These are phyloP conservation scores for Rhizophora mangle DNA, from an alignment of 345 rosid genomes.

Conservation along the genomic window DNA sequence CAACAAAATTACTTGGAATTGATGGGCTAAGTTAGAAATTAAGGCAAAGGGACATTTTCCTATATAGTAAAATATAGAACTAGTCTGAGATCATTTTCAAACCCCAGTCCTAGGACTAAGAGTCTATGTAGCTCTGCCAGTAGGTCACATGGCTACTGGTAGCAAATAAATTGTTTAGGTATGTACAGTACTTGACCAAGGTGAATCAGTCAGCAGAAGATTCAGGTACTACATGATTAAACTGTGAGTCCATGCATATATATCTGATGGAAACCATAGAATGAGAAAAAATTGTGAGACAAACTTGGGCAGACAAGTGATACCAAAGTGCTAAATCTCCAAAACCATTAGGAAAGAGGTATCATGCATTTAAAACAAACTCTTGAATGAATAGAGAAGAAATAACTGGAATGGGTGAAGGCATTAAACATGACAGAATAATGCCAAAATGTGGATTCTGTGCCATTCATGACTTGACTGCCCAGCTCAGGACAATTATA, in stretches of 20 bases:
- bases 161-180: too few species aligned
- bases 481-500: too few species aligned
- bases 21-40: not conserved
- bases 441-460: not conserved
- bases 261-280: not conserved
- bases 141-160: too few species aligned
- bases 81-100: not conserved
- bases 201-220: not conserved
- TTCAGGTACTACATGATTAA: not conserved
- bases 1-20: not conserved
- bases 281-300: too few species aligned
- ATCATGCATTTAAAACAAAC: not conserved
- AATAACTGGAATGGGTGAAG: not conserved
- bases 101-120: not conserved
- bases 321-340: too few species aligned
- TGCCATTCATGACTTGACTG: not conserved
- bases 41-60: not conserved
- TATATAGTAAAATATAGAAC: conserved; percentile 2
- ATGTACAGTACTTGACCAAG: not conserved
- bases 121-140: not conserved
- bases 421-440: not conserved
- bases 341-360: too few species aligned
- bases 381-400: not conserved
- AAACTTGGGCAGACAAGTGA: too few species aligned
- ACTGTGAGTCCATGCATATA: not conserved